Percentiles rank a stretch among this genome's conserved stretches.
These are phyloP conservation scores for Aspergillus biplanus DNA, from an alignment of 495 filamentous ascomycete species.

Conservation along the genomic window DNA sequence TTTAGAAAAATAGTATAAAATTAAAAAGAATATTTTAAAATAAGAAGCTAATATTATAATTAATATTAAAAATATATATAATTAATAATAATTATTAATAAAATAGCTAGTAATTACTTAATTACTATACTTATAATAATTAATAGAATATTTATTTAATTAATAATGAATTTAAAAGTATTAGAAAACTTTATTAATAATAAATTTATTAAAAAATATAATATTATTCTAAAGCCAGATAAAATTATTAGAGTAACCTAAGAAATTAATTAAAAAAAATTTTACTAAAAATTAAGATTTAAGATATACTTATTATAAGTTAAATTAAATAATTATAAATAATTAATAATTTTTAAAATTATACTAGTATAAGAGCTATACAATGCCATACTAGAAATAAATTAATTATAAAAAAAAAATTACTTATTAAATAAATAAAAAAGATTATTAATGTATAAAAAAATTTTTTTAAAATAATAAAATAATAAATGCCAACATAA, in stretches of 20 bases:
- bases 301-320: neutral
- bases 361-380: neutral
- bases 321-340: constrained; percentile 13
- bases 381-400: no score
- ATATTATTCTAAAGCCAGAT: no score
- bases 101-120: no score
- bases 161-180: no score
- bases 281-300: constrained; percentile 6
- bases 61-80: neutral
- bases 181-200: no score
- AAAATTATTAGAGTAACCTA: no score
- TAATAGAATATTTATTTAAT: no score
- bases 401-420: no score
- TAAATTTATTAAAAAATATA: no score
- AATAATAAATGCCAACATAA: neutral
- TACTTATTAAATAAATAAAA: no score
- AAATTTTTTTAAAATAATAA: neutral
- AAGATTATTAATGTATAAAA: no score
- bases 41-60: neutral
- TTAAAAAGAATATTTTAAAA: neutral
- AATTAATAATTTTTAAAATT: constrained; percentile 11
- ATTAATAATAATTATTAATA: neutral
- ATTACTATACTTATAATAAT: no score
- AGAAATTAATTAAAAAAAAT: neutral
- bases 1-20: neutral